Conservation (phyloP, 176 grass and related monocot species). For the Juncus effusus region DNA sequence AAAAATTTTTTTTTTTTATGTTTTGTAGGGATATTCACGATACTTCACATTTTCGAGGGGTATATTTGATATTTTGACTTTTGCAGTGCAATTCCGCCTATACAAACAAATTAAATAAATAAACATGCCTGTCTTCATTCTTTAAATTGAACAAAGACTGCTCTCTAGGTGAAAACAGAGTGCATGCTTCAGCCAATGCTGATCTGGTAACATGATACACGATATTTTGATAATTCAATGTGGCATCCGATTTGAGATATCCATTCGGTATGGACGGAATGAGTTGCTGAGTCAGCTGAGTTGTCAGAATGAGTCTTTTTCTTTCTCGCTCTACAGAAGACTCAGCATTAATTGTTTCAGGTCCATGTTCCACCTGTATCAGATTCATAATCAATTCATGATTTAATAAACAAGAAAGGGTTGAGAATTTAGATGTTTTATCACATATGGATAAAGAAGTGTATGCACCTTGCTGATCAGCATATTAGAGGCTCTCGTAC, state of each 20-base stretch:
- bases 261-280: slow-evolving; percentile 28
- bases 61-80: no score
- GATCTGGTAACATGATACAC: slow-evolving; percentile 31
- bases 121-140: slow-evolving; percentile 23
- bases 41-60: no score
- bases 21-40: no score
- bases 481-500: slow-evolving; percentile 22
- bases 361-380: slow-evolving; percentile 34
- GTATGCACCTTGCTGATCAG: slow-evolving; percentile 37
- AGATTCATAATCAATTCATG: slow-evolving; percentile 3
- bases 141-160: not conserved
- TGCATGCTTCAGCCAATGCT: slow-evolving; percentile 38
- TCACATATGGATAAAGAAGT: not conserved
- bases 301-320: slow-evolving; percentile 39
- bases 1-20: no score
- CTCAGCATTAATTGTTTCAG: slow-evolving; percentile 25
- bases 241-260: slow-evolving; percentile 27
- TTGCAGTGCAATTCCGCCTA: no score
- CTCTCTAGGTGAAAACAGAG: slow-evolving; percentile 12
- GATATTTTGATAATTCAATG: slow-evolving; percentile 28
- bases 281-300: slow-evolving; percentile 34
- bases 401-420: not conserved
- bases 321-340: slow-evolving; percentile 3
- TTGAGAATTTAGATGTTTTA: not conserved
- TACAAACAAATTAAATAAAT: not conserved